Evolutionary conservation across 208 protist genomes (phyloP), one percentile per base, ranked within the genome.

Genomic region (Trypanosoma congolense): DNA sequence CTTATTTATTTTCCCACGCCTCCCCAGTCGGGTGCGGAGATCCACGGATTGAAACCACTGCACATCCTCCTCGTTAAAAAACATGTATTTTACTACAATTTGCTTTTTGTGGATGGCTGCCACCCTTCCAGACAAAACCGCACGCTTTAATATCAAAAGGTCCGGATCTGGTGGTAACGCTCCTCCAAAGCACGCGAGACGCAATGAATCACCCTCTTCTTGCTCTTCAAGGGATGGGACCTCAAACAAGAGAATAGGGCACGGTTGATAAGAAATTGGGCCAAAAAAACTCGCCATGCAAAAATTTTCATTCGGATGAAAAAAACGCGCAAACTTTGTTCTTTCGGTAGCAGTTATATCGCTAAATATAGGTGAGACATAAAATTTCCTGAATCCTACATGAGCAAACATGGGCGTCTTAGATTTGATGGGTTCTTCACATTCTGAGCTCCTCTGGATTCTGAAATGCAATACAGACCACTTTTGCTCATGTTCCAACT

Each of bases 11-110:
- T 96, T 90, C 24, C 97, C 97, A 30, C 77, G 77, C 42, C 93
- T 77, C 26, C 97, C 97, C 38, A 96, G 67, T 47, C 96, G 96
- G 4, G 97, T 99, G 56, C 87, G 96, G 3, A 99, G 75, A 71
- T 98, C 97, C 12, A 99, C 90, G 3, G 94, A 93, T 67, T 96
- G 89, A 63, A 98, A 99, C 95, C 95, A 99, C 19, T 79, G 77
- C 40, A 99, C 83, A 75, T 99, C 97, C 9, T 98, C 94, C 43
- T 93, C 83, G 61, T 96, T 94, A 63, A 92, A 90, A 62, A 97
- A 96, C 87, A 96, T 96, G 61, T 87, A 98, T 65, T 97, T 88
- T 45, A 98, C 87, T 29, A 98, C 90, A 67, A 89, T 88, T 64
- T 94, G 87, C 61, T 91, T 91, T 60, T 94, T 94, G 67, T 94